Evolutionary conservation across 495 filamentous ascomycete species (phyloP).

Genomic region (Aspergillus ellipticus): DNA sequence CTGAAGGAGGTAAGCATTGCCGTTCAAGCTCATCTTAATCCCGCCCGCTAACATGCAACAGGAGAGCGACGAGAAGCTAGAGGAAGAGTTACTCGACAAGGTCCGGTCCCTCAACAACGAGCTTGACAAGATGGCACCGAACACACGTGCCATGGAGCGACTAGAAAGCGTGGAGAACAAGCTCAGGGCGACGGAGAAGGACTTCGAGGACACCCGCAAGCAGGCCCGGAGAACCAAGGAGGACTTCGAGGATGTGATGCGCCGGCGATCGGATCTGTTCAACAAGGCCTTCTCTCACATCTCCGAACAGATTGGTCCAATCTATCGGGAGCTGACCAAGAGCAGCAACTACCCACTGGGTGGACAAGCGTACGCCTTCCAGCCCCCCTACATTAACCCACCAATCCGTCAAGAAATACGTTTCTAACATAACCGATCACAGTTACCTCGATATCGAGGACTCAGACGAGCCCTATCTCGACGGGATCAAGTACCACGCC

Average conservation of each 20-base stretch:
- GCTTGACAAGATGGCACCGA: constrained; percentile 89
- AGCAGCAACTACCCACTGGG: constrained; percentile 81
- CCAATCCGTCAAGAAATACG: neutral
- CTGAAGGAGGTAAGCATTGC: constrained; percentile 65
- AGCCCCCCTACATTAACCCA: neutral
- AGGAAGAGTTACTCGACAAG: constrained; percentile 75
- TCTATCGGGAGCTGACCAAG: constrained; percentile 92
- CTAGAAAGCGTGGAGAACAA: constrained; percentile 79
- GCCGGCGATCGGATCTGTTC: constrained; percentile 84
- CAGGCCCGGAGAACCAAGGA: constrained; percentile 72
- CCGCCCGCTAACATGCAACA: constrained; percentile 33
- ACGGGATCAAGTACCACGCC: constrained; percentile 95
- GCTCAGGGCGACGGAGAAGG: constrained; percentile 79
- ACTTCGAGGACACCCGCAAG: constrained; percentile 78
- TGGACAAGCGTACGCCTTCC: constrained; percentile 67
- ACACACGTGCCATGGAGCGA: constrained; percentile 93
- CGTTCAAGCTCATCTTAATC: neutral
- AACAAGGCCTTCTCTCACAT: constrained; percentile 94
- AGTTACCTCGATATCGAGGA: constrained; percentile 90
- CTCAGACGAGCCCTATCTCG: constrained; percentile 84
- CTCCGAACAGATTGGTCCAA: constrained; percentile 84
- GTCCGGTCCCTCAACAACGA: constrained; percentile 69
- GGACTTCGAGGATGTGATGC: constrained; percentile 75
- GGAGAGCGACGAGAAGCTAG: constrained; percentile 65
- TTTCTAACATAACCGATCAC: neutral